Evolutionary conservation across 2,329 filamentous ascomycete species (phyloP), one percentile per base, ranked within the genome.

Genomic region (Mariannaea sp.): DNA sequence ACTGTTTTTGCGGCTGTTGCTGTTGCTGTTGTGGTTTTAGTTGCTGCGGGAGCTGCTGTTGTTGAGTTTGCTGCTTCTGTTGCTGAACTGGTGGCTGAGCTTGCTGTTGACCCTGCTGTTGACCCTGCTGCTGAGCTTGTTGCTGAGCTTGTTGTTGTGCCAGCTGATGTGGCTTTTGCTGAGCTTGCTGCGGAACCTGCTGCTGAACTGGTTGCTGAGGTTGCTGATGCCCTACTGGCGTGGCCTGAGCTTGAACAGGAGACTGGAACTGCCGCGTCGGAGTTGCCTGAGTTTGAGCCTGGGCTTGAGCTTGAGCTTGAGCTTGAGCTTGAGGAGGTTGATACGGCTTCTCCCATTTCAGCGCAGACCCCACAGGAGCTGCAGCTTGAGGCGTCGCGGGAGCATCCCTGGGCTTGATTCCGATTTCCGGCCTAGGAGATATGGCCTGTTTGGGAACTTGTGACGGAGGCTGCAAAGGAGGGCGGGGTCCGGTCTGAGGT

Each of bases 341-440:
- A 54, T 75, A 74, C 9, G 74, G 72, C 59, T 72, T 74, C 59
- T 75, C 73, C 73, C 73, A 75, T 49, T 75, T 75, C 14, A 74
- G 53, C 29, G 62, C 54, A 6, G 66, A 66, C 17, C 63, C 61
- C 30, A 59, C 58, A 26, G 66, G 62, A 6, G 65, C 57, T 3
- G 56, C 19, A 24, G 59, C 44, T 35, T 65, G 66, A n/a, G 62
- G 52, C 5, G 62, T 48, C 14, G 58, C 49, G n/a, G 54, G 52
- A 3, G 55, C 57, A 16, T 71, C 66, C 39, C 69, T 70, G 7
- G 64, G 58, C 49, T 69, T 74, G 47, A 60, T 61, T 13, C 64
- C 52, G 27, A 58, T 55, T 10, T 74, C 72, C 5, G 71, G 70
- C 16, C 69, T 66, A n/a, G 72, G 68, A 12, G 70, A 67, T 19